Percentiles rank a stretch among this genome's conserved stretches.
Evolutionary conservation across 192 early-diverging fungal species (phyloP).

Genomic region (Coemansia sp.): DNA sequence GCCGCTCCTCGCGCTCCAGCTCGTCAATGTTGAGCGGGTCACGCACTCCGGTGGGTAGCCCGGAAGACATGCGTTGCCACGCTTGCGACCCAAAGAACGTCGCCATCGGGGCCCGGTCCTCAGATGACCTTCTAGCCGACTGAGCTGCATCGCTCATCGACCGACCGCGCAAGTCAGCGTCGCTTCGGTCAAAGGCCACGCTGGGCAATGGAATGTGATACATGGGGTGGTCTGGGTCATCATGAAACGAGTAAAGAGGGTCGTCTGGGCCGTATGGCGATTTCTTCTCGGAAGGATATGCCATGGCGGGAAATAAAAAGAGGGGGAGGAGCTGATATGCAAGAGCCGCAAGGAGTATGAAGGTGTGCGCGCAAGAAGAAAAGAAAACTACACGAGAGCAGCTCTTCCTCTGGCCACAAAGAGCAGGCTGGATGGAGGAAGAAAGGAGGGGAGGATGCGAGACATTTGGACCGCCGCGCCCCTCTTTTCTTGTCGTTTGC

Average conservation of each 20-base stretch:
- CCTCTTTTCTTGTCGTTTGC: no score
- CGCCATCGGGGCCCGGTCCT: slow-evolving; percentile 22
- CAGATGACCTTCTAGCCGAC: slow-evolving; percentile 20
- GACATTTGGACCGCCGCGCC: no score
- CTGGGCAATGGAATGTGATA: slow-evolving; percentile 26
- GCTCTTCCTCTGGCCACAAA: neutral
- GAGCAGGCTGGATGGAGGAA: neutral
- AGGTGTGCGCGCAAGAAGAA: no score
- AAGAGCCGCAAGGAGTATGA: no score
- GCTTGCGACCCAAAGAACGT: slow-evolving; percentile 35
- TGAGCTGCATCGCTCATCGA: slow-evolving; percentile 34
- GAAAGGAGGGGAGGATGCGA: neutral
- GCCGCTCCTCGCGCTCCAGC: slow-evolving; percentile 49
- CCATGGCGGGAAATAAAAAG: neutral
- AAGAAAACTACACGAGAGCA: neutral
- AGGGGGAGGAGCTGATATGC: neutral
- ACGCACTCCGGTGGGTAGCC: slow-evolving; percentile 37
- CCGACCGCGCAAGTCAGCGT: slow-evolving; percentile 18
- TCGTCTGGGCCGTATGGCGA: neutral
- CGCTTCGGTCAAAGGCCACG: neutral
- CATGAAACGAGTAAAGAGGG: neutral
- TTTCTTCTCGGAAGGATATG: neutral
- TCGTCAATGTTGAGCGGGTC: slow-evolving; percentile 51
- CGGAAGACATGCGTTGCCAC: slow-evolving; percentile 45
- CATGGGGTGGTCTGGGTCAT: neutral